A percentile compares a stretch with the other conserved stretches of the same genome.
phyloP scores from a whole-genome alignment of 148 eudicot genomes.

The Camellia japonica region DNA sequence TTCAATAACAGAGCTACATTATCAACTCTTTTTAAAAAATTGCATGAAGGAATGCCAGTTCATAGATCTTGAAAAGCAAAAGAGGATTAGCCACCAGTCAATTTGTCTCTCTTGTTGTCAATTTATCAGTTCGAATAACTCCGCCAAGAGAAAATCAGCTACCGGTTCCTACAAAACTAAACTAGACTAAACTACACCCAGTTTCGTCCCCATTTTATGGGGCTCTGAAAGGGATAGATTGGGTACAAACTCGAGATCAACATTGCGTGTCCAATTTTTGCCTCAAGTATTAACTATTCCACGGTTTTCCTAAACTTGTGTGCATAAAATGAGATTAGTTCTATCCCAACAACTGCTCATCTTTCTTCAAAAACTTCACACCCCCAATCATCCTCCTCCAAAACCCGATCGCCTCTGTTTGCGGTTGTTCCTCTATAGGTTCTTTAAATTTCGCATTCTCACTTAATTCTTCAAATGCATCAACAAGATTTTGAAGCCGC shows the following conservation, averaged over 20 bases:
- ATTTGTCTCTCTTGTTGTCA: no score
- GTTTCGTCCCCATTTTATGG: no score
- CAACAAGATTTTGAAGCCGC: constrained; percentile 72
- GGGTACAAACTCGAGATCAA: not conserved
- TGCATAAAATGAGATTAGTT: not conserved
- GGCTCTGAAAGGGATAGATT: no score
- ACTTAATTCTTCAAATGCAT: constrained; percentile 62
- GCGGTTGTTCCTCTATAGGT: constrained; percentile 21
- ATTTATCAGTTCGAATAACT: no score
- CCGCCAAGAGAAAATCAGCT: no score
- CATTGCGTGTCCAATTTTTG: not conserved
- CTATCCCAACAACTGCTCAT: constrained; percentile 24
- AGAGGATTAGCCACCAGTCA: no score
- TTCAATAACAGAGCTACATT: no score
- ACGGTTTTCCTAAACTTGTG: not conserved
- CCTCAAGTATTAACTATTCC: not conserved
- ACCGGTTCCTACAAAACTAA: no score
- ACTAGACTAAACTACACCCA: no score
- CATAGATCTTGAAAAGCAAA: no score
- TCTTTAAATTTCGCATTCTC: constrained; percentile 64
- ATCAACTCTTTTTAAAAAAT: no score
- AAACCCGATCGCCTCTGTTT: constrained; percentile 11
- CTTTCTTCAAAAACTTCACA: constrained; percentile 22
- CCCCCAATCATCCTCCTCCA: constrained; percentile 33
- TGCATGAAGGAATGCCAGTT: no score